These are phyloP conservation scores for Taxawa tesnikishii DNA, from an alignment of 2,329 filamentous ascomycete genomes.

Conservation along the genomic window DNA sequence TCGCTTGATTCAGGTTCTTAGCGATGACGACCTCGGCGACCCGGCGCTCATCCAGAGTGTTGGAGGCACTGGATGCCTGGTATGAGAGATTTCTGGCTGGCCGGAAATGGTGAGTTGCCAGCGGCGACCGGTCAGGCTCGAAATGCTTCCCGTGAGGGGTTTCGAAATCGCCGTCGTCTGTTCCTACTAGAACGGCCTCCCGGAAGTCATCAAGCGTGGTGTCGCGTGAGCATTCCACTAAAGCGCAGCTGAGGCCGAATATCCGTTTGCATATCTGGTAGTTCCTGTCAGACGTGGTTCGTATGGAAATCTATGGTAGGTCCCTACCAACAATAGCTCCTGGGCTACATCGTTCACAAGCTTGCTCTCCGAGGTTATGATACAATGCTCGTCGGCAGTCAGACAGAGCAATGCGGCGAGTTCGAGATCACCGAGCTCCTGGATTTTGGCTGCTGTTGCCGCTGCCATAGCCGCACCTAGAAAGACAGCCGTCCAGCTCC, in stretches of 20 bases:
- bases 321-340: constrained; percentile 56
- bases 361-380: constrained; percentile 60
- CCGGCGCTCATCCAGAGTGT: constrained; percentile 32
- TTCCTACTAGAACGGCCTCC: constrained; percentile 47
- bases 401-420: constrained; percentile 75
- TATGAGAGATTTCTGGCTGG: background rate
- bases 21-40: constrained; percentile 79
- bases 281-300: no score
- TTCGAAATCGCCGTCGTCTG: constrained; percentile 11
- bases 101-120: constrained; percentile 9
- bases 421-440: constrained; percentile 75
- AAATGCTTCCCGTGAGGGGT: constrained; percentile 8
- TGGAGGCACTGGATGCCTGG: constrained; percentile 2
- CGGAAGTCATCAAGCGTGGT: constrained; percentile 77
- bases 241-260: constrained; percentile 58
- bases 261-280: constrained; percentile 52
- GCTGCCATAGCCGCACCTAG: background rate
- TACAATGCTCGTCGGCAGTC: constrained; percentile 71
- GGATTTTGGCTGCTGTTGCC: constrained; percentile 48
- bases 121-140: constrained; percentile 8
- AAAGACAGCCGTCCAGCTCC: no score
- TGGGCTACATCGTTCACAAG: constrained; percentile 55
- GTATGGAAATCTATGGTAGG: no score
- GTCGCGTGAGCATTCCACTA: constrained; percentile 59
- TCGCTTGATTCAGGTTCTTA: constrained; percentile 62